Evolutionary conservation across 2,329 filamentous ascomycete species (phyloP).

Genomic region (Hymenoscyphus albidus): DNA sequence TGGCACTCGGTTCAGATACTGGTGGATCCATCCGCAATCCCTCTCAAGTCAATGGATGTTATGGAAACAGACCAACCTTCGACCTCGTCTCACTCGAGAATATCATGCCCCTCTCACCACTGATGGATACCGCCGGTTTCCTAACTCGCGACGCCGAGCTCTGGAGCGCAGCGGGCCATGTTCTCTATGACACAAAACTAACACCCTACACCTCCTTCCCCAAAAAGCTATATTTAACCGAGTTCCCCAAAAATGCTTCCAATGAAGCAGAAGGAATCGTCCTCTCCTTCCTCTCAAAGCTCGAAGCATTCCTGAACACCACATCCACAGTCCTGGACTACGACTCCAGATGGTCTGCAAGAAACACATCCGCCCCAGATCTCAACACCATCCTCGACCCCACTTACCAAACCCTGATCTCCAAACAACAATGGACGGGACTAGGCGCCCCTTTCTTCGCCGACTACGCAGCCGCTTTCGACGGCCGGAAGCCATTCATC

Average conservation of each 20-base stretch:
- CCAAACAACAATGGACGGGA: constrained; percentile 41
- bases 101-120: constrained; percentile 44
- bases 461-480: constrained; percentile 43
- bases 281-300: constrained; percentile 40
- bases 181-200: constrained; percentile 42
- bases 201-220: constrained; percentile 39
- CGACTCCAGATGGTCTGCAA: constrained; percentile 7
- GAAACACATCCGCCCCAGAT: constrained; percentile 28
- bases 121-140: constrained; percentile 44
- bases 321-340: constrained; percentile 12
- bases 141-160: constrained; percentile 41
- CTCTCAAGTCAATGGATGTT: constrained; percentile 43
- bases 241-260: constrained; percentile 38
- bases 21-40: constrained; percentile 46
- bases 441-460: constrained; percentile 45
- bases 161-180: constrained; percentile 40
- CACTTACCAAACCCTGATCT: constrained; percentile 44
- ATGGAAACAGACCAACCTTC: constrained; percentile 45
- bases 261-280: constrained; percentile 36
- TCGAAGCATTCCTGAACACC: constrained; percentile 40
- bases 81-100: constrained; percentile 43
- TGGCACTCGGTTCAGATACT: constrained; percentile 45
- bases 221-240: constrained; percentile 38
- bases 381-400: constrained; percentile 38
- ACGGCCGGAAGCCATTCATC: constrained; percentile 44